These are phyloP conservation scores for Penicillium paneum DNA, from an alignment of 2,329 filamentous ascomycete species.

Conservation along the genomic window DNA sequence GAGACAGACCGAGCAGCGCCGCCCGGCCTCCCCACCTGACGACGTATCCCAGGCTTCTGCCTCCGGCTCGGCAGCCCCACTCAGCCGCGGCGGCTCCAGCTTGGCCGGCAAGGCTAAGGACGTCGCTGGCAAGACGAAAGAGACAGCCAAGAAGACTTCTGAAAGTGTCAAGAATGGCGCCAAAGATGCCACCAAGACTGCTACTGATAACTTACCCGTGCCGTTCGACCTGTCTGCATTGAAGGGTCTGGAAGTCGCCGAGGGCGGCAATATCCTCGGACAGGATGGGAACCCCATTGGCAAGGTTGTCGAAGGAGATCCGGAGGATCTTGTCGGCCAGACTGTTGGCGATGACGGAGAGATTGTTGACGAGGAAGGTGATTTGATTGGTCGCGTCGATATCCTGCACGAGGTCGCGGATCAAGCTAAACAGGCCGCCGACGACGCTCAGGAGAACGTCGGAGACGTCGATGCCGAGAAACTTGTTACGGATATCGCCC, in stretches of 20 bases:
- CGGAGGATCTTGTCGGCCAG: conserved; percentile 42
- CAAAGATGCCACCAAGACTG: neutral
- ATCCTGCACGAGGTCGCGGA: conserved; percentile 26
- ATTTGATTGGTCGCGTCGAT: conserved; percentile 39
- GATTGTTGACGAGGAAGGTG: conserved; percentile 33
- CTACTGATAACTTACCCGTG: conserved; percentile 14
- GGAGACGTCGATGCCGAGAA: conserved; percentile 25
- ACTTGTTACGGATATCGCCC: conserved; percentile 33
- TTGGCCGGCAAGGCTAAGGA: conserved; percentile 19
- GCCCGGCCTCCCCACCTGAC: conserved; percentile 20
- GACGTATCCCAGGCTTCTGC: conserved; percentile 24
- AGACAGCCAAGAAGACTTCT: conserved; percentile 12
- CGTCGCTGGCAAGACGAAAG: conserved; percentile 16
- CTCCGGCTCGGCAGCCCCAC: conserved; percentile 27
- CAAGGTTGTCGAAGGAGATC: conserved; percentile 41
- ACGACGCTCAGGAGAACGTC: conserved; percentile 15
- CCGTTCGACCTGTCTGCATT: conserved; percentile 35
- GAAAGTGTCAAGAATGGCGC: conserved; percentile 5
- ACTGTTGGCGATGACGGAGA: conserved; percentile 39
- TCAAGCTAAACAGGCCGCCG: conserved; percentile 19
- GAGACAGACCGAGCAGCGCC: conserved; percentile 27
- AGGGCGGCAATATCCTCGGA: conserved; percentile 39
- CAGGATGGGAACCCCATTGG: conserved; percentile 37
- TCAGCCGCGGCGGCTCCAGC: conserved; percentile 14
- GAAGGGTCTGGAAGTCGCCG: conserved; percentile 40